phyloP scores from a whole-genome alignment of 148 eudicot genomes.

The Rhododendron ferrugineum region DNA sequence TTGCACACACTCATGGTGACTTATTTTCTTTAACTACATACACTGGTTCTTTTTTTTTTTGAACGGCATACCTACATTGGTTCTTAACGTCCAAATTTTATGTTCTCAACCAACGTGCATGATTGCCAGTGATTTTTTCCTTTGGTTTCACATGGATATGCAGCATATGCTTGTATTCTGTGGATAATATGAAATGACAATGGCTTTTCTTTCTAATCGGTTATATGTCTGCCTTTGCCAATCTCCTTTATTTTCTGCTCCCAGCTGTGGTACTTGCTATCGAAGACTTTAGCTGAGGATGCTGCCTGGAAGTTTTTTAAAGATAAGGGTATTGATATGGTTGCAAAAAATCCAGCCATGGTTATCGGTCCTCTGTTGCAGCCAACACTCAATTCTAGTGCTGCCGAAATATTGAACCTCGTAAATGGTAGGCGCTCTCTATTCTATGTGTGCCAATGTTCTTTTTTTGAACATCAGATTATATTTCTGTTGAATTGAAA shows the following conservation, averaged over 20 bases:
- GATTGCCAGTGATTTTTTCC: neutral
- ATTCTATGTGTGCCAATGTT: too few species aligned
- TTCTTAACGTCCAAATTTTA: neutral
- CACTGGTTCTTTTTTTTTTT: neutral
- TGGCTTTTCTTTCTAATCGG: neutral
- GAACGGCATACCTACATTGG: neutral
- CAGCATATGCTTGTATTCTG: neutral
- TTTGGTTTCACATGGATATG: neutral
- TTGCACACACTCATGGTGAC: too few species aligned
- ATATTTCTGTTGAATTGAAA: too few species aligned
- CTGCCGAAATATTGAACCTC: conserved; percentile 26
- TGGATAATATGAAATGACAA: too few species aligned
- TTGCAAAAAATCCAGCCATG: conserved; percentile 39
- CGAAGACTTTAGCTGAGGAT: conserved; percentile 54
- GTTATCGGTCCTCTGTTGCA: conserved; percentile 25
- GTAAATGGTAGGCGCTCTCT: conserved; percentile 23
- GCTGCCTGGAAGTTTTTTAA: conserved; percentile 49
- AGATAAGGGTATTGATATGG: conserved; percentile 45
- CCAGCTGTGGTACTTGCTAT: conserved; percentile 36
- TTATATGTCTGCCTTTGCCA: neutral
- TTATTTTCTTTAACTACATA: neutral
- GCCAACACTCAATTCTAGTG: conserved; percentile 34
- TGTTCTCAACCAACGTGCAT: neutral
- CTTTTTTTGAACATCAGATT: too few species aligned
- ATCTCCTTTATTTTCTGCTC: neutral